Base-by-base conservation (phyloP, 352 stramenopile species). In the Aphanomyces astaci region DNA sequence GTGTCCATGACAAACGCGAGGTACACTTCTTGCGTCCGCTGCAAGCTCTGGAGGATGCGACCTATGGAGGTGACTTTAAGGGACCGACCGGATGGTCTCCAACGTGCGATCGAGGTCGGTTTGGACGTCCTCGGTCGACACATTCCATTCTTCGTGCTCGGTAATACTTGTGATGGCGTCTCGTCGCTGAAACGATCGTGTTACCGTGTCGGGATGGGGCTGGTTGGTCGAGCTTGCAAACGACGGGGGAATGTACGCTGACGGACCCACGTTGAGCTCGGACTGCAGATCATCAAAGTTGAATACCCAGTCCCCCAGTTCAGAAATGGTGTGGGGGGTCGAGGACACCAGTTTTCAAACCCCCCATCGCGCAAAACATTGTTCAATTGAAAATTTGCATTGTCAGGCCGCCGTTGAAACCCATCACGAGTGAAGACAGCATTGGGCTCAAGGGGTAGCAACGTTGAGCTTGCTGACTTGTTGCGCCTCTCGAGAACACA, bases 1-100 rank as follows among this genome's bases (percentile, higher is more conserved):
- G 65, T 66, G 27, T 73, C 71, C 4, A 71, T 49, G 9, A 75
- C 46, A 25, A 75, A 75, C 4, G 60, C 59, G 5, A 73, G 24
- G 33, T 55, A 27, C 1, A 70, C 46, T 19, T 39, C 24, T 46
- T 74, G 33, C 19, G 53, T 22, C 17, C 17, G 32, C 17, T 65
- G 15, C 24, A 71, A 31, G 17, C 31, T n/a, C 24, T 17, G 4
- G 22, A 71, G n/a, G 45, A 59, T 33, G 5, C 22, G 30, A 5
- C 4, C 30, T 25, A 71, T 64, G 7, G 51, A 59, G 7, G 11
- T 39, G 25, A 25, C 51, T 39, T 36, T 32, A 4, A 22, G 30
- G 13, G n/a, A 9, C 22, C 51, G 51, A 28, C n/a, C n/a, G n/a
- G n/a, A 59, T 36, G 1, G 15, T 17, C 11, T 11, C 7, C 30